These are phyloP conservation scores for Myxozyma vanderwaltii DNA, from an alignment of 805 yeast species.

Conservation along the genomic window DNA sequence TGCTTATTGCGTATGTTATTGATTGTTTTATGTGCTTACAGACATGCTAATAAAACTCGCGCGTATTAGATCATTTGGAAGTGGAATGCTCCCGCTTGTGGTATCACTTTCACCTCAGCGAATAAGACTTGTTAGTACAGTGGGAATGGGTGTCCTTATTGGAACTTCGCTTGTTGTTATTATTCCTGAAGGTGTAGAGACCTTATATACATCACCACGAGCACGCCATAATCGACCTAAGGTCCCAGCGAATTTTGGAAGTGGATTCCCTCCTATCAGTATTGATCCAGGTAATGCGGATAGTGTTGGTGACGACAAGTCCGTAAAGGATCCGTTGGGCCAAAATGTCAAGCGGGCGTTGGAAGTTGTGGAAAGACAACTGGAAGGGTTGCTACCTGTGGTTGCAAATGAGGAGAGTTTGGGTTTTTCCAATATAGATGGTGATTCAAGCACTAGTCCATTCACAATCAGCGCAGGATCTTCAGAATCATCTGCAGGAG, in stretches of 20 bases:
- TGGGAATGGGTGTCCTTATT: constrained; percentile 62
- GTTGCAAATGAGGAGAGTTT: too few species aligned
- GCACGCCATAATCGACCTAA: constrained; percentile 18
- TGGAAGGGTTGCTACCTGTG: neutral
- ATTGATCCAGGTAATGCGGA: constrained; percentile 3
- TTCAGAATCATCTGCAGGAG: neutral
- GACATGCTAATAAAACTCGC: too few species aligned
- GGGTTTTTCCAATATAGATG: too few species aligned
- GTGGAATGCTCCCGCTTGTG: constrained; percentile 42
- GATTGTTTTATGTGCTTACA: too few species aligned
- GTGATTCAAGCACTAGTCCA: too few species aligned
- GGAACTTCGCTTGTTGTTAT: constrained; percentile 62
- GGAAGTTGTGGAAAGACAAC: neutral
- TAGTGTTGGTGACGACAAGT: neutral
- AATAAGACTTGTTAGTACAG: constrained; percentile 49
- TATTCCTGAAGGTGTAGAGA: constrained; percentile 66
- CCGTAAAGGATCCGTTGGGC: neutral
- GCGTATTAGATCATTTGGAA: constrained; percentile 40
- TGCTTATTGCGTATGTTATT: constrained; percentile 38
- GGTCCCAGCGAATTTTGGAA: constrained; percentile 1
- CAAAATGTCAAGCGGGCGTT: neutral
- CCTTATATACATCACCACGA: constrained; percentile 40
- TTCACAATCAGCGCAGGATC: too few species aligned
- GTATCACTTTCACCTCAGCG: constrained; percentile 40
- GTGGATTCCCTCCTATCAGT: constrained; percentile 10